Evolutionary conservation across 352 stramenopile species (phyloP).

Genomic region (Globisporangium uncinulatum): DNA sequence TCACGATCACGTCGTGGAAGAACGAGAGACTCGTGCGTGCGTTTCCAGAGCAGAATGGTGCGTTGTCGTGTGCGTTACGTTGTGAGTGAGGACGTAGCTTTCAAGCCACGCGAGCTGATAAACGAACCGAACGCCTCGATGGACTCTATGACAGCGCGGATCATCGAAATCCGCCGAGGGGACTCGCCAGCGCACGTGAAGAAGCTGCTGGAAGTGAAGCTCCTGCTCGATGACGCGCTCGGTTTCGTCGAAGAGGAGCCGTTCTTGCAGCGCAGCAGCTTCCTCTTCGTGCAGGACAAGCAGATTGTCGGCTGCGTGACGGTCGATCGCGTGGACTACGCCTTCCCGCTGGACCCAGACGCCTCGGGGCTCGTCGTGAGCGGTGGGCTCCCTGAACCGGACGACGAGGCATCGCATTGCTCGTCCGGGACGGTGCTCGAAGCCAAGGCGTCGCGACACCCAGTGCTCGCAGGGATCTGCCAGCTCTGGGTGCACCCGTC

Average conservation of each 20-base stretch:
- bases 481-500: slow-evolving; percentile 68
- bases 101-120: too few species aligned
- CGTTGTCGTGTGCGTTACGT: background rate
- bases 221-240: slow-evolving; percentile 62
- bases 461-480: slow-evolving; percentile 45
- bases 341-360: slow-evolving; percentile 25
- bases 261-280: slow-evolving; percentile 56
- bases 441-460: background rate
- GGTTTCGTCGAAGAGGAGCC: slow-evolving; percentile 42
- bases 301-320: slow-evolving; percentile 62
- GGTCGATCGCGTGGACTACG: slow-evolving; percentile 42
- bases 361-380: slow-evolving; percentile 7
- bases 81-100: background rate
- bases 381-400: background rate
- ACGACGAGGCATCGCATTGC: background rate
- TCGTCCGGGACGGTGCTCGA: background rate
- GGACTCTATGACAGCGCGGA: slow-evolving; percentile 20
- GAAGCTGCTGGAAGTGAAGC: slow-evolving; percentile 71
- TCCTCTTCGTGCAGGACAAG: slow-evolving; percentile 52
- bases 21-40: slow-evolving; percentile 42
- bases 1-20: slow-evolving; percentile 64
- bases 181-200: slow-evolving; percentile 55
- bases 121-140: background rate
- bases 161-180: slow-evolving; percentile 56
- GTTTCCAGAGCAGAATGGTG: slow-evolving; percentile 33